phyloP scores from a whole-genome alignment of 371 early-diverging fungal species.

The Aphelidium insulamus region DNA sequence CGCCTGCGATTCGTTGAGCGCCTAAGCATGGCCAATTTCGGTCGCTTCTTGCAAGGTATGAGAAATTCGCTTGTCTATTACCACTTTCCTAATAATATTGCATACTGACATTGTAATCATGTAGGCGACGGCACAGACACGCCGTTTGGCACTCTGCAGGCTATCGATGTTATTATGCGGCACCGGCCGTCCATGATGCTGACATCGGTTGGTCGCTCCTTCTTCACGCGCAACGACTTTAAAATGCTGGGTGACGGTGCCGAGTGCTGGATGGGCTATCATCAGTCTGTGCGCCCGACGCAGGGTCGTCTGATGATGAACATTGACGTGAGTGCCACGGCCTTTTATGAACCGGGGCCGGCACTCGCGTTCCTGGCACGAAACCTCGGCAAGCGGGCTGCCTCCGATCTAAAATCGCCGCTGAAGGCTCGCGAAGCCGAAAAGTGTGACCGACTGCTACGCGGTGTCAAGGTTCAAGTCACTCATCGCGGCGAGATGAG shows the following conservation, averaged over 20 bases:
- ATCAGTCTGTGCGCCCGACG: conserved; percentile 56
- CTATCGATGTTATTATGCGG: conserved; percentile 54
- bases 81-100: no score
- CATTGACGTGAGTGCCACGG: conserved; percentile 61
- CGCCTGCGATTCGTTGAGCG: no score
- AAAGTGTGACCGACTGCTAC: conserved; percentile 35
- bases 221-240: conserved; percentile 47
- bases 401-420: conserved; percentile 37
- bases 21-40: no score
- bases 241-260: conserved; percentile 35
- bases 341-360: conserved; percentile 48
- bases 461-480: conserved; percentile 37
- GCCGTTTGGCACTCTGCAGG: no score
- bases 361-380: conserved; percentile 31
- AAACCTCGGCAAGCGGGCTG: conserved; percentile 26
- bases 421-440: conserved; percentile 35
- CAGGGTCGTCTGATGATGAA: conserved; percentile 46
- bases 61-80: no score
- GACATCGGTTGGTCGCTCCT: conserved; percentile 58
- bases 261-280: conserved; percentile 77
- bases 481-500: conserved; percentile 45
- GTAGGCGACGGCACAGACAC: no score
- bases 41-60: no score
- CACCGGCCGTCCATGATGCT: conserved; percentile 42
- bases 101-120: no score